Percentiles rank a stretch among this genome's conserved stretches.
Conservation (phyloP, 2,329 filamentous ascomycete genomes). For the Clonostachys sp. region DNA sequence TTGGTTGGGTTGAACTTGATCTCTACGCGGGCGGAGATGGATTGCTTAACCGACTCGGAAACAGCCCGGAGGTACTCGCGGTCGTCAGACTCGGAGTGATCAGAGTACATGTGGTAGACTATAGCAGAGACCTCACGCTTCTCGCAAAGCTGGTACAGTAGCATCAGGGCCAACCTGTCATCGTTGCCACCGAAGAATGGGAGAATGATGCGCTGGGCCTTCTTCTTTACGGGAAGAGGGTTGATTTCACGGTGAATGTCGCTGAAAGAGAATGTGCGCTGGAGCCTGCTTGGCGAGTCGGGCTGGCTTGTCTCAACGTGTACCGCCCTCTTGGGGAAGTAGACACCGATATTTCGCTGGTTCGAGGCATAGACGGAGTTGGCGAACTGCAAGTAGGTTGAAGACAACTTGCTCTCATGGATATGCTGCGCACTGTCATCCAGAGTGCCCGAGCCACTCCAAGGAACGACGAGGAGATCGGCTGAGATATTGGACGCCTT, state of each 20-base stretch:
- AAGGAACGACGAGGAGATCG: constrained; percentile 79
- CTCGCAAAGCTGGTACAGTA: constrained; percentile 80
- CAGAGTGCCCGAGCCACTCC: constrained; percentile 79
- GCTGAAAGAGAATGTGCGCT: constrained; percentile 53
- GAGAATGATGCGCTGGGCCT: constrained; percentile 78
- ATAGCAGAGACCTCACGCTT: constrained; percentile 77
- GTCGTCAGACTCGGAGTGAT: constrained; percentile 13
- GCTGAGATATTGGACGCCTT: constrained; percentile 66
- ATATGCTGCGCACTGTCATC: constrained; percentile 44
- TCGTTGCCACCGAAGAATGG: constrained; percentile 84
- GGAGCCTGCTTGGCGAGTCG: constrained; percentile 35
- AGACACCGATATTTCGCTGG: constrained; percentile 67
- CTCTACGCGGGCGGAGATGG: constrained; percentile 9
- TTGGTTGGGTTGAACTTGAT: constrained; percentile 16
- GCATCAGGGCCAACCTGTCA: constrained; percentile 71
- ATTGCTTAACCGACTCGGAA: constrained; percentile 10
- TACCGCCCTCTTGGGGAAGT: constrained; percentile 58
- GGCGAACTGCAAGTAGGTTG: constrained; percentile 70
- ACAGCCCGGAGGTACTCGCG: constrained; percentile 17
- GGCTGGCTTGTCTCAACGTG: background rate
- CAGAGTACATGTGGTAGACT: constrained; percentile 45
- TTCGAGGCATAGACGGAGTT: constrained; percentile 58
- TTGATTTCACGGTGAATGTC: constrained; percentile 50
- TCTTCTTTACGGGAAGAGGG: constrained; percentile 55
- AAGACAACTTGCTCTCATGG: constrained; percentile 29